Conservation (phyloP, 2,329 filamentous ascomycete genomes). For the Chaetomium sp. region DNA sequence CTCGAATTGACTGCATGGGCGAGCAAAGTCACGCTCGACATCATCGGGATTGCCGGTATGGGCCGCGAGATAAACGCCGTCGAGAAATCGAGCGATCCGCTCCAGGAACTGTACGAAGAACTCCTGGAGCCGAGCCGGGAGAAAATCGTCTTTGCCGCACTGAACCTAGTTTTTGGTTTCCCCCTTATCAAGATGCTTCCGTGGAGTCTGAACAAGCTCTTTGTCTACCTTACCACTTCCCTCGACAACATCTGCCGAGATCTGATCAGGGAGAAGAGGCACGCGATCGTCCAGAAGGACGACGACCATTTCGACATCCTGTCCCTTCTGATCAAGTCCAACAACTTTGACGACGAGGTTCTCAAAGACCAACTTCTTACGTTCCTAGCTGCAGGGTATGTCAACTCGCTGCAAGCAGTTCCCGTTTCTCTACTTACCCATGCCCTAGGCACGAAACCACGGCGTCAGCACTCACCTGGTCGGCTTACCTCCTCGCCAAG, state of each 20-base stretch:
- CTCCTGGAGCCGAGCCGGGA: conserved; percentile 51
- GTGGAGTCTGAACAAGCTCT: conserved; percentile 47
- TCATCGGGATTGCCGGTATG: conserved; percentile 61
- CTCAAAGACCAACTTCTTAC: conserved; percentile 59
- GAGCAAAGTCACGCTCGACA: conserved; percentile 59
- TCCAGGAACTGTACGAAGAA: conserved; percentile 48
- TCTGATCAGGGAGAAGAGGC: conserved; percentile 52
- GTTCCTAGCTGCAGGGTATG: conserved; percentile 57
- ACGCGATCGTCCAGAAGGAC: conserved; percentile 46
- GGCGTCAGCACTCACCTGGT: conserved; percentile 64
- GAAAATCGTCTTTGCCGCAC: conserved; percentile 45
- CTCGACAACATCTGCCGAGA: conserved; percentile 44
- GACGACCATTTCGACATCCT: conserved; percentile 64
- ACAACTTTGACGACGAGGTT: conserved; percentile 55
- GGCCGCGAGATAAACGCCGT: conserved; percentile 55
- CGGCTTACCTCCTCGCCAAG: conserved; percentile 60
- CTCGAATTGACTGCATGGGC: conserved; percentile 44
- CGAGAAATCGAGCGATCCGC: conserved; percentile 43
- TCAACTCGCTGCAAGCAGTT: conserved; percentile 1
- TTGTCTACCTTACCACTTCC: conserved; percentile 13
- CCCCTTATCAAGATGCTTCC: conserved; percentile 47
- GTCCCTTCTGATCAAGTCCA: conserved; percentile 55
- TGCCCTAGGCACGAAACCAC: conserved; percentile 63
- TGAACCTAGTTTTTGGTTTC: conserved; percentile 43
- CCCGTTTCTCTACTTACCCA: background rate